Evolutionary conservation across 306 rosid species (phyloP).

Genomic region (Medicago lupulina): DNA sequence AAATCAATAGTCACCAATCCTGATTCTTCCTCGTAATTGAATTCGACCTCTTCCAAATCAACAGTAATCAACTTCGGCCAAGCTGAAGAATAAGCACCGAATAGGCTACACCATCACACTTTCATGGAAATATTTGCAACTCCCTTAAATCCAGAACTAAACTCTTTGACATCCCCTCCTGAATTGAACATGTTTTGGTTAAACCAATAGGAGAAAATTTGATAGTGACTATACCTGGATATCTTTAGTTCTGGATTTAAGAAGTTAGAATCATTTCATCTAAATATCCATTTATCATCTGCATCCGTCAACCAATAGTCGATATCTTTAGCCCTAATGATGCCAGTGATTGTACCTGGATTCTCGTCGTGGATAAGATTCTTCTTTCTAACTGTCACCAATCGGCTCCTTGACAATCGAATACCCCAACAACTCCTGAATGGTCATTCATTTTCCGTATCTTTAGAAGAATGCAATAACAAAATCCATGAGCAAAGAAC

Average conservation of each 20-base stretch:
- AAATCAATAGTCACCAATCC: conserved; percentile 64
- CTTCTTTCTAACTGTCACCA: conserved; percentile 85
- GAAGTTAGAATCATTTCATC: too few species aligned
- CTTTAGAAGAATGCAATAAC: conserved; percentile 68
- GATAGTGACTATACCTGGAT: conserved; percentile 71
- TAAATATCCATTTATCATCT: conserved; percentile 64
- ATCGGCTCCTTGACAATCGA: conserved; percentile 95
- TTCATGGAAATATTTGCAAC: conserved; percentile 45
- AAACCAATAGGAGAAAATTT: conserved; percentile 79
- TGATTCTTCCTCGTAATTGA: conserved; percentile 59
- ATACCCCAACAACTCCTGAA: conserved; percentile 80
- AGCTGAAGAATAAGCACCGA: conserved; percentile 76
- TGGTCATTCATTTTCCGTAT: conserved; percentile 81
- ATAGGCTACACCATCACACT: conserved; percentile 66
- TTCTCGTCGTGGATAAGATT: conserved; percentile 71
- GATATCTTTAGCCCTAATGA: conserved; percentile 79
- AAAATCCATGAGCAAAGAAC: background rate
- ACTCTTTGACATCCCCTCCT: conserved; percentile 80
- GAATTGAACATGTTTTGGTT: conserved; percentile 80
- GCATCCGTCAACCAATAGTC: conserved; percentile 59
- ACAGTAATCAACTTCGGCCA: conserved; percentile 56
- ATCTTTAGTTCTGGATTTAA: too few species aligned
- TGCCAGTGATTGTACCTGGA: conserved; percentile 66
- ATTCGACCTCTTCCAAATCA: conserved; percentile 61
- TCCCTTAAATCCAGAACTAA: conserved; percentile 44